Percentiles rank a stretch among this genome's conserved stretches.
Conservation (phyloP, 1,284 basidiomycete genomes). For the Pterulicium gracile region DNA sequence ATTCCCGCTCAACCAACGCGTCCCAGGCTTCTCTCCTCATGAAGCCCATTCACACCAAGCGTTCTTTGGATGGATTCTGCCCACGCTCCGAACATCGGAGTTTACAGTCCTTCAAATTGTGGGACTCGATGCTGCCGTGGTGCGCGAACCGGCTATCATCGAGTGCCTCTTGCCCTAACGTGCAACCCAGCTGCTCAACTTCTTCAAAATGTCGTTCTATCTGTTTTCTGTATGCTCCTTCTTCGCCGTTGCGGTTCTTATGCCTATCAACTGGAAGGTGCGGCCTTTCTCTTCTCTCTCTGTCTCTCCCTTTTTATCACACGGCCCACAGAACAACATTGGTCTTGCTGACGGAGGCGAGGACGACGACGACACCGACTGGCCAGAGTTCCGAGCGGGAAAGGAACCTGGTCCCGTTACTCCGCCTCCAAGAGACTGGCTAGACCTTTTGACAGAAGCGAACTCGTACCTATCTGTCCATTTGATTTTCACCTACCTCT, state of each 20-base stretch:
- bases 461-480: constrained; percentile 82
- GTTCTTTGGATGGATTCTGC: constrained; percentile 93
- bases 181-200: constrained; percentile 67
- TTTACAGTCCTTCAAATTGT: constrained; percentile 95
- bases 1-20: constrained; percentile 5
- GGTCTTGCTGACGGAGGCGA: constrained; percentile 49
- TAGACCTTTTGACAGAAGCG: constrained; percentile 78
- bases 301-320: not conserved
- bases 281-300: constrained; percentile 14
- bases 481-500: constrained; percentile 87
- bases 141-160: constrained; percentile 7
- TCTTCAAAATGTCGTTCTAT: constrained; percentile 92
- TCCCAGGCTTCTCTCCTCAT: constrained; percentile 76
- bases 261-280: constrained; percentile 86
- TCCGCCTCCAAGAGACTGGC: constrained; percentile 47
- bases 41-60: constrained; percentile 76
- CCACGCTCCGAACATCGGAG: constrained; percentile 84
- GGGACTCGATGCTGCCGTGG: constrained; percentile 91
- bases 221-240: constrained; percentile 82
- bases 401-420: constrained; percentile 11
- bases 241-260: constrained; percentile 69
- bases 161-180: constrained; percentile 3
- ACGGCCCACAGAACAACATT: constrained; percentile 43
- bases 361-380: constrained; percentile 30
- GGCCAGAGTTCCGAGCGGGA: constrained; percentile 18